Conservation (phyloP, 257 asterid genomes). For the Nicotiana benthamiana region DNA sequence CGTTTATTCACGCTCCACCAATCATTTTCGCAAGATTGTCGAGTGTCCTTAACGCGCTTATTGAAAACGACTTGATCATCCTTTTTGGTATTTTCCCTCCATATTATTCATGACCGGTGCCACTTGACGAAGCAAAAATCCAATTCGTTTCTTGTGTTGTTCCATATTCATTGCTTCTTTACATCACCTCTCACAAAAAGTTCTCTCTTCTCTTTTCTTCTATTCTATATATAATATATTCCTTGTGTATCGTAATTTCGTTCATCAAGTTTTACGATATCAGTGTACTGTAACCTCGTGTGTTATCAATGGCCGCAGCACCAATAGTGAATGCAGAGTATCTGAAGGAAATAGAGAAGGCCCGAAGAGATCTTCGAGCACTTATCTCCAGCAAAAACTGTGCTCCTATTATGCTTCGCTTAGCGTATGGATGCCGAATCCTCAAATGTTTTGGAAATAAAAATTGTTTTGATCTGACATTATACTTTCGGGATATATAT, state of each 20-base stretch:
- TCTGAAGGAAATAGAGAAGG: conserved; percentile 46
- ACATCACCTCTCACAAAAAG: background rate
- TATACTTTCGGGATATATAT: background rate
- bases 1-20: background rate
- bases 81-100: conserved; percentile 14
- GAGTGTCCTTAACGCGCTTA: background rate
- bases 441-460: background rate
- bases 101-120: background rate
- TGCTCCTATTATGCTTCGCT: conserved; percentile 84
- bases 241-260: background rate
- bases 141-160: conserved; percentile 8
- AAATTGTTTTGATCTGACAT: background rate
- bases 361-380: conserved; percentile 57
- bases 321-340: conserved; percentile 44
- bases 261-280: background rate
- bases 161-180: conserved; percentile 20
- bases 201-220: background rate
- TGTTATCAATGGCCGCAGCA: background rate
- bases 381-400: conserved; percentile 58
- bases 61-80: background rate
- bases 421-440: conserved; percentile 39
- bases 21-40: background rate
- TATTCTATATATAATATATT: background rate
- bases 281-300: background rate
- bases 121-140: background rate